A percentile compares a stretch with the other conserved stretches of the same genome.
Conservation (phyloP, 306 rosid genomes). For the Arachis stenosperma region DNA sequence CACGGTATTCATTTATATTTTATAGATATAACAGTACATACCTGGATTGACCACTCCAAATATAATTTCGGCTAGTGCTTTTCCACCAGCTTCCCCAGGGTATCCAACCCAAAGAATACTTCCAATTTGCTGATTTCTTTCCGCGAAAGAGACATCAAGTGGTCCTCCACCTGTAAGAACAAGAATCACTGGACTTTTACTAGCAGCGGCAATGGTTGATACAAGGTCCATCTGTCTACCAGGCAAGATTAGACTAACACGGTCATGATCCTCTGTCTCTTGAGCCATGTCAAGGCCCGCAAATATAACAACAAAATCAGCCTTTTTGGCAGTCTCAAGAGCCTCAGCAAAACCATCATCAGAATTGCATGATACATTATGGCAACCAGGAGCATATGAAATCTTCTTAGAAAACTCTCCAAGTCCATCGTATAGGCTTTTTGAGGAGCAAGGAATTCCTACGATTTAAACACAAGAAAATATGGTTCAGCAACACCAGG, state of each 20-base stretch:
- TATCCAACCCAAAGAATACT: conserved; percentile 93
- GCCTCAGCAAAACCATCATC: conserved; percentile 71
- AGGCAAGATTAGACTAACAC: conserved; percentile 88
- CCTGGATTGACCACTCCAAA: conserved; percentile 88
- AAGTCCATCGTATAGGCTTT: conserved; percentile 61
- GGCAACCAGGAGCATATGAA: conserved; percentile 66
- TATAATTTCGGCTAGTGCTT: conserved; percentile 85
- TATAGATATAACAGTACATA: conserved; percentile 42
- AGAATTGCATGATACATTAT: conserved; percentile 63
- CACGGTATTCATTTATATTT: neutral
- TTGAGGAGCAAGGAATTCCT: conserved; percentile 84
- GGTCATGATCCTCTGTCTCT: conserved; percentile 85
- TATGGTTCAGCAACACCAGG: conserved; percentile 20
- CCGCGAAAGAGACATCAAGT: conserved; percentile 76
- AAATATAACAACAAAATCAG: conserved; percentile 71
- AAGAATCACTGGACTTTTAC: conserved; percentile 69
- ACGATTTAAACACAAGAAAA: conserved; percentile 28
- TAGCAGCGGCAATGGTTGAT: conserved; percentile 60
- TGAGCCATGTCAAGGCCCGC: conserved; percentile 66
- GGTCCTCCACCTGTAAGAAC: conserved; percentile 95
- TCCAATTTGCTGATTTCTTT: conserved; percentile 56
- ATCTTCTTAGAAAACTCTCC: conserved; percentile 46
- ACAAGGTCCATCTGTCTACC: conserved; percentile 66
- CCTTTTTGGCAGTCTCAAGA: conserved; percentile 52
- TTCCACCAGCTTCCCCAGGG: conserved; percentile 93